Conservation (phyloP, 176 grass and related monocot genomes). For the Chloris gayana region DNA sequence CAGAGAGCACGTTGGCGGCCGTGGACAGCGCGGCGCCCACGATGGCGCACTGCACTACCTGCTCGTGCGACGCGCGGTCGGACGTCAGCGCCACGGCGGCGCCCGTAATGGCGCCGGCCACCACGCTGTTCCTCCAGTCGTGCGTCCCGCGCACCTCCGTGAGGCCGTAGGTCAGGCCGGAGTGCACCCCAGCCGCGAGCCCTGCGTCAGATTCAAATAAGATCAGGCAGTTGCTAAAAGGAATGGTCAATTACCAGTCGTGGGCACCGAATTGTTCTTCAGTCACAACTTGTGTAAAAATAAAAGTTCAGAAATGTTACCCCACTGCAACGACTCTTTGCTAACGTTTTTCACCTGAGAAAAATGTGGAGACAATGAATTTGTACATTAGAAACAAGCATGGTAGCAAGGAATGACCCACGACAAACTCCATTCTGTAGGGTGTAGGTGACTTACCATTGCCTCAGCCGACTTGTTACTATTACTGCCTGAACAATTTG, state of each 20-base stretch:
- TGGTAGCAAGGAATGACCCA: neutral
- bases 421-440: neutral
- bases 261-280: neutral
- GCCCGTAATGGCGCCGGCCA: constrained; percentile 76
- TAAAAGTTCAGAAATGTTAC: constrained; percentile 26
- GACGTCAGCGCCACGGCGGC: constrained; percentile 69
- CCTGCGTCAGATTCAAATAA: constrained; percentile 37
- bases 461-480: constrained; percentile 71
- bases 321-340: constrained; percentile 88
- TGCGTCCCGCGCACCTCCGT: constrained; percentile 81
- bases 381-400: neutral
- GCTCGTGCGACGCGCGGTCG: constrained; percentile 64
- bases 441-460: constrained; percentile 49
- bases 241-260: neutral
- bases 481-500: constrained; percentile 52
- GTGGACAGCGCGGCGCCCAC: constrained; percentile 79
- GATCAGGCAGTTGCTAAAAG: too few relatives aligned
- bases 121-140: constrained; percentile 89
- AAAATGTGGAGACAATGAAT: neutral
- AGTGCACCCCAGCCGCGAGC: constrained; percentile 80
- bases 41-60: constrained; percentile 75
- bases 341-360: constrained; percentile 75
- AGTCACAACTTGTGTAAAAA: neutral
- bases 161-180: constrained; percentile 84
- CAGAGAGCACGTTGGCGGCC: constrained; percentile 78